Evolutionary conservation across 768 basidiomycete genomes (phyloP).

Genomic region (Wakefieldia striispora): DNA sequence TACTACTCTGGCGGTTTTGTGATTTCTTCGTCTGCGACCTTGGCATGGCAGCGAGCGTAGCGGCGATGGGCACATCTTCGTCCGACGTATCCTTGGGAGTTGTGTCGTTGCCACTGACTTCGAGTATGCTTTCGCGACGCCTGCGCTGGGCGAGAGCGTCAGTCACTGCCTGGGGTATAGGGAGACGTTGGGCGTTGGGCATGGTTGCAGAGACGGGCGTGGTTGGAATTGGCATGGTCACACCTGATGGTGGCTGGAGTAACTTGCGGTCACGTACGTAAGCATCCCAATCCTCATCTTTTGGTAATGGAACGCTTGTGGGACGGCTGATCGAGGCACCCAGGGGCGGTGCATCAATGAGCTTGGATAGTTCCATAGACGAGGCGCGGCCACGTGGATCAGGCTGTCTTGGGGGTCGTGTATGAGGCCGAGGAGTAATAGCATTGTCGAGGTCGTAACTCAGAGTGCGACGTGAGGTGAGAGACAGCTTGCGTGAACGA

Average conservation of each 20-base stretch:
- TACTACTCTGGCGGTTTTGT: slow-evolving; percentile 16
- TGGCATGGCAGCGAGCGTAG: slow-evolving; percentile 11
- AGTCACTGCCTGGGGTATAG: slow-evolving; percentile 68
- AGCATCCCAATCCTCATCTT: slow-evolving; percentile 80
- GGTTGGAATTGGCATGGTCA: slow-evolving; percentile 76
- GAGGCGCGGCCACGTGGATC: slow-evolving; percentile 70
- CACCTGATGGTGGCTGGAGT: slow-evolving; percentile 77
- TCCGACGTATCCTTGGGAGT: slow-evolving; percentile 35
- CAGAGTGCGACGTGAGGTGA: slow-evolving; percentile 65
- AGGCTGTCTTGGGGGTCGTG: slow-evolving; percentile 65
- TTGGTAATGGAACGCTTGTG: slow-evolving; percentile 63
- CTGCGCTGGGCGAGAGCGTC: slow-evolving; percentile 74
- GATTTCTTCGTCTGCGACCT: slow-evolving; percentile 19
- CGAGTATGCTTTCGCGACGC: slow-evolving; percentile 66
- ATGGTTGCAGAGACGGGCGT: slow-evolving; percentile 40
- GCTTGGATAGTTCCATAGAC: slow-evolving; percentile 65
- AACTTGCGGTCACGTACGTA: slow-evolving; percentile 86
- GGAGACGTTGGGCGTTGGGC: slow-evolving; percentile 39
- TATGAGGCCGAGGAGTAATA: slow-evolving; percentile 51
- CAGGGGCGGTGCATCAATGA: slow-evolving; percentile 41
- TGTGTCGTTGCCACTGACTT: slow-evolving; percentile 34
- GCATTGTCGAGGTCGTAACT: slow-evolving; percentile 61
- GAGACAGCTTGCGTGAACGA: slow-evolving; percentile 60
- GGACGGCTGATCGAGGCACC: slow-evolving; percentile 64
- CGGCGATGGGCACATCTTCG: slow-evolving; percentile 34